phyloP scores from a whole-genome alignment of 495 filamentous ascomycete genomes.

The Trichoderma reesei region DNA sequence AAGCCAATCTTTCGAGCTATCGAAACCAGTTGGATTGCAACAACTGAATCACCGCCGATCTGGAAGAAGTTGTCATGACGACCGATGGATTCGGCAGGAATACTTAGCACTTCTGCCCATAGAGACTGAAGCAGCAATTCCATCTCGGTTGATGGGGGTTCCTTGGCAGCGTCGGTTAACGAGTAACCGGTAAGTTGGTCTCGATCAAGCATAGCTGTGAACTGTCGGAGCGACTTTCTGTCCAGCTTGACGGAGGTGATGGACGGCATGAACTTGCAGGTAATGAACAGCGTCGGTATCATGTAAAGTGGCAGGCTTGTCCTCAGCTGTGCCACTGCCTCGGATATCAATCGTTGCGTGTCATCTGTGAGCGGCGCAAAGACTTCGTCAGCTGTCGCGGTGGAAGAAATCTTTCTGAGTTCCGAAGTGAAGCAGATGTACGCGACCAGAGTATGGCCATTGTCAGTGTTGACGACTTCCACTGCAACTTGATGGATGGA shows the following conservation, averaged over 20 bases:
- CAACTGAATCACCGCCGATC: background rate
- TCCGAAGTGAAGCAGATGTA: background rate
- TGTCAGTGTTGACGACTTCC: background rate
- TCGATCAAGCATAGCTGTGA: background rate
- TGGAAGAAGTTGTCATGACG: background rate
- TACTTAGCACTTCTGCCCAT: constrained; percentile 37
- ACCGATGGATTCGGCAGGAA: constrained; percentile 25
- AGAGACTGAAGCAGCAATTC: constrained; percentile 25
- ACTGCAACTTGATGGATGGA: background rate
- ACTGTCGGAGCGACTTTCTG: background rate
- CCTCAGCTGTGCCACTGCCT: background rate
- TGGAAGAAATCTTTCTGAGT: background rate
- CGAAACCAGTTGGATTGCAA: constrained; percentile 16
- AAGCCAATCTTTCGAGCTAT: constrained; percentile 17
- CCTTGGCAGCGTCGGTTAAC: background rate
- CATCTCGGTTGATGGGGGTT: background rate
- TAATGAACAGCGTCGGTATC: constrained; percentile 15
- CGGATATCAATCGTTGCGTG: background rate
- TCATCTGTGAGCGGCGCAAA: background rate
- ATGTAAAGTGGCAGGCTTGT: background rate
- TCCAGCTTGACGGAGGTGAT: background rate
- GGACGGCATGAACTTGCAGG: background rate
- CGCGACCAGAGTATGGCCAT: background rate
- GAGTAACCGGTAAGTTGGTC: background rate
- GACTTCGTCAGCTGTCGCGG: background rate